A percentile compares a stretch with the other conserved stretches of the same genome.
Conservation (phyloP, 148 eudicot genomes). For the Drosera capensis region DNA sequence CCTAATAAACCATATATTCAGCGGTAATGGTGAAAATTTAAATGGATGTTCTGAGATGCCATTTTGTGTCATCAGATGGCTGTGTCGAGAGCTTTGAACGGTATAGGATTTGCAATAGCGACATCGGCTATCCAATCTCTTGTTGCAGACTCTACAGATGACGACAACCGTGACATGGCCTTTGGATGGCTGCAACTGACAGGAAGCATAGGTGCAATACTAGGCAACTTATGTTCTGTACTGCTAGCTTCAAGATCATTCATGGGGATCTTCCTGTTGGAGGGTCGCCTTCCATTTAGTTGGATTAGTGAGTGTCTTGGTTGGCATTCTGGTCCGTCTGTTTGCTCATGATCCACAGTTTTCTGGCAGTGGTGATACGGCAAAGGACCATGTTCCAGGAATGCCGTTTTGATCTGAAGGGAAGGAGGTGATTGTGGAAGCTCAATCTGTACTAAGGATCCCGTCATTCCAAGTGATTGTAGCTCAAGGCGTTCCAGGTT, state of each 20-base stretch:
- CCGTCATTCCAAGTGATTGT: slow-evolving; percentile 65
- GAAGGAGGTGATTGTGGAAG: slow-evolving; percentile 33
- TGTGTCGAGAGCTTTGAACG: slow-evolving; percentile 63
- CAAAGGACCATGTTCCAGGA: slow-evolving; percentile 9
- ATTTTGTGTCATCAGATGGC: slow-evolving; percentile 38
- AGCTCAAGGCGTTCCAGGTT: slow-evolving; percentile 69
- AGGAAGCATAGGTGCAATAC: slow-evolving; percentile 44
- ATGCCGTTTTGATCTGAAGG: slow-evolving; percentile 26
- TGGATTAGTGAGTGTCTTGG: slow-evolving; percentile 49
- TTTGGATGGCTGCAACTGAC: slow-evolving; percentile 70
- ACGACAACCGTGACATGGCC: slow-evolving; percentile 59
- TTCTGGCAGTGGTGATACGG: slow-evolving; percentile 10
- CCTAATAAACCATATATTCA: too few relatives aligned
- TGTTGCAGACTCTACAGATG: slow-evolving; percentile 77
- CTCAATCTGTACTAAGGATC: slow-evolving; percentile 41
- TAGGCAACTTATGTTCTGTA: slow-evolving; percentile 44
- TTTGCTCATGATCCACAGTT: slow-evolving; percentile 63
- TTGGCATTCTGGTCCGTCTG: slow-evolving; percentile 56
- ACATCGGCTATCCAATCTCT: slow-evolving; percentile 64
- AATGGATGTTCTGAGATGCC: too few relatives aligned
- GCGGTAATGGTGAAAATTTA: too few relatives aligned
- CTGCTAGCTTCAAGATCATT: slow-evolving; percentile 44
- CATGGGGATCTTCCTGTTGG: slow-evolving; percentile 77
- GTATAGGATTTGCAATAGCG: slow-evolving; percentile 77
- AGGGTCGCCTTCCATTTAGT: slow-evolving; percentile 70